A percentile compares a stretch with the other conserved stretches of the same genome.
Conservation (phyloP, 768 basidiomycete species). For the Leccinum aurantiacum region DNA sequence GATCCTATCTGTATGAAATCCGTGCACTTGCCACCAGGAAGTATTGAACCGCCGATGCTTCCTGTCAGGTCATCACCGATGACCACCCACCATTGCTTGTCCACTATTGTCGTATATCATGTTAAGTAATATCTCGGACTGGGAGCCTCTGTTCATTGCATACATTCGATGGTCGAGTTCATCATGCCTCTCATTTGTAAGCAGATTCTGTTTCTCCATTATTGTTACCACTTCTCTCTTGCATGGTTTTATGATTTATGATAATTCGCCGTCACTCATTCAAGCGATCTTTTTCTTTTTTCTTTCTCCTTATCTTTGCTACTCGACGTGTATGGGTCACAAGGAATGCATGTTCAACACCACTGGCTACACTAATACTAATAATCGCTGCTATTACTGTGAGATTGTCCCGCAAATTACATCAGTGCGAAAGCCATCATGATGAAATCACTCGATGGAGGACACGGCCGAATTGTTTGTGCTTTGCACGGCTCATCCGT, state of each 20-base stretch:
- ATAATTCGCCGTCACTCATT: conserved; percentile 26
- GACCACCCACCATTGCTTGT: conserved; percentile 4
- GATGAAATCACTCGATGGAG: conserved; percentile 31
- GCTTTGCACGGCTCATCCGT: conserved; percentile 52
- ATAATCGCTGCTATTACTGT: conserved; percentile 11
- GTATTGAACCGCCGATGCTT: conserved; percentile 46
- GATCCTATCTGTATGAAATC: conserved; percentile 75
- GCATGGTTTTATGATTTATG: conserved; percentile 33
- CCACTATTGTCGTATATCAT: conserved; percentile 11
- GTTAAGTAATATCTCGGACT: conserved; percentile 23
- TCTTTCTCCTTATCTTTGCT: conserved; percentile 18
- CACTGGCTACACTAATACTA: conserved; percentile 21
- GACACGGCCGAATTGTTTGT: conserved; percentile 60
- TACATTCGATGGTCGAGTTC: conserved; percentile 22
- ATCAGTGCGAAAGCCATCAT: not conserved
- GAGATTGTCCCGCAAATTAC: not conserved
- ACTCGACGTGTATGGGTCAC: conserved; percentile 40
- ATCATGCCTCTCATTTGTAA: conserved; percentile 30
- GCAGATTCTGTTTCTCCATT: conserved; percentile 26
- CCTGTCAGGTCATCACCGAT: not conserved
- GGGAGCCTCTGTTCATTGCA: conserved; percentile 19
- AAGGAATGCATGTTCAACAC: conserved; percentile 35
- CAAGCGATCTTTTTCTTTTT: not conserved
- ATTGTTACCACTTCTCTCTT: conserved; percentile 24
- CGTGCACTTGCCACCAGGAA: conserved; percentile 83